Conservation (phyloP, 768 basidiomycete species). For the Pisolithus microcarpus region DNA sequence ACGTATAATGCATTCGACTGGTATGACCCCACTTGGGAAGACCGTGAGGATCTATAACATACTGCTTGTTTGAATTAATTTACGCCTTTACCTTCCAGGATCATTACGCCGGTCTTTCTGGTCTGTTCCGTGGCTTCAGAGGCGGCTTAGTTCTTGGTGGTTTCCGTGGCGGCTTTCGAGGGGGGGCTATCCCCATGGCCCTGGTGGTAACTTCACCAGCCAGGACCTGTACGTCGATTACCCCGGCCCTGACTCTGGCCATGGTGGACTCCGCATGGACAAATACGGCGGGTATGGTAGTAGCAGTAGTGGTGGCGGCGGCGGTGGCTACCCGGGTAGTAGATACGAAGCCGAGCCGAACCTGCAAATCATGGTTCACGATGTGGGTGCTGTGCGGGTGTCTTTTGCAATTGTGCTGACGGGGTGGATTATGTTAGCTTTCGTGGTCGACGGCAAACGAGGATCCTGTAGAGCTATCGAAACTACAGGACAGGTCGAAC, state of each 20-base stretch:
- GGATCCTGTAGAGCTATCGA: constrained; percentile 94
- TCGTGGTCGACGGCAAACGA: constrained; percentile 99
- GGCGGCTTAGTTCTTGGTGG: constrained; percentile 50
- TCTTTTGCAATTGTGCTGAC: neutral
- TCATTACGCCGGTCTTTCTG: constrained; percentile 80
- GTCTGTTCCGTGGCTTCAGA: constrained; percentile 38
- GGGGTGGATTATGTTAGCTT: constrained; percentile 42
- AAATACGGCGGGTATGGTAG: constrained; percentile 31
- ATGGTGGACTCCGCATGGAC: constrained; percentile 31
- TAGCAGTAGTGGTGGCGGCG: constrained; percentile 18
- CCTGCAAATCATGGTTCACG: constrained; percentile 97
- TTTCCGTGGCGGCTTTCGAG: constrained; percentile 50
- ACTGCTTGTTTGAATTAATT: constrained; percentile 25
- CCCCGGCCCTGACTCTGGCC: constrained; percentile 65
- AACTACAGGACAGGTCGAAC: constrained; percentile 90
- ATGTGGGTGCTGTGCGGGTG: constrained; percentile 54
- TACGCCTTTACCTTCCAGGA: constrained; percentile 41
- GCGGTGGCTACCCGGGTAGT: constrained; percentile 14
- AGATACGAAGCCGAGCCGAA: constrained; percentile 72
- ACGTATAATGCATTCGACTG: constrained; percentile 98
- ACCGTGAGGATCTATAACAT: no score
- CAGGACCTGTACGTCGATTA: constrained; percentile 91
- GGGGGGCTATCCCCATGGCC: constrained; percentile 46
- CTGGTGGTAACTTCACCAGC: constrained; percentile 70
- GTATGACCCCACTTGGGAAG: constrained; percentile 93